These are phyloP conservation scores for Nicotiana obtusifolia DNA, from an alignment of 257 asterid species.

Conservation along the genomic window DNA sequence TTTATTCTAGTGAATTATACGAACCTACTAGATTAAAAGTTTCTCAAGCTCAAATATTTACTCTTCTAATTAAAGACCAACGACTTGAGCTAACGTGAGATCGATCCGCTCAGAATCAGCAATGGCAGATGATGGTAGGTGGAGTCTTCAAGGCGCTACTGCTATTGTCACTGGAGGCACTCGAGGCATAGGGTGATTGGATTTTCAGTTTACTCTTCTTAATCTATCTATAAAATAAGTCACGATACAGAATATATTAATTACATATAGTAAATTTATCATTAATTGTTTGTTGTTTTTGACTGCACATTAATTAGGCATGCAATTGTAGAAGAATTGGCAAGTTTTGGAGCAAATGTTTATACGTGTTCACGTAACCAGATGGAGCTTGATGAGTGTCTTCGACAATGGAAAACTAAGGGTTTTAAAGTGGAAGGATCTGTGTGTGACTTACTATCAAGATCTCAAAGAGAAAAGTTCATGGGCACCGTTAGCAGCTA, in stretches of 20 bases:
- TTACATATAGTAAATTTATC: background rate
- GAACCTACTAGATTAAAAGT: too few relatives aligned
- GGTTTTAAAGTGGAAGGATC: constrained; percentile 1
- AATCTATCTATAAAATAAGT: too few relatives aligned
- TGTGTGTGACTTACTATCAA: constrained; percentile 2
- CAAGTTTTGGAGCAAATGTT: constrained; percentile 10
- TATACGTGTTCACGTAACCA: constrained; percentile 16
- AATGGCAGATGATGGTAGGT: constrained; percentile 29
- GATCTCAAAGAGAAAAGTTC: constrained; percentile 1
- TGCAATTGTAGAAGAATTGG: constrained; percentile 16
- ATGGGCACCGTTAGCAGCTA: background rate
- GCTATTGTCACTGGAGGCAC: constrained; percentile 44
- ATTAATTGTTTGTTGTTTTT: background rate
- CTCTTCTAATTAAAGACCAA: too few relatives aligned
- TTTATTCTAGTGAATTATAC: too few relatives aligned
- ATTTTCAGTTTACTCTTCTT: too few relatives aligned
- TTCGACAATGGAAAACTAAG: constrained; percentile 8
- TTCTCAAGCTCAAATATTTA: too few relatives aligned
- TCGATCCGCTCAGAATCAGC: background rate
- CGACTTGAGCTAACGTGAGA: too few relatives aligned
- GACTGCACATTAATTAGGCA: background rate
- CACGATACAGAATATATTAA: too few relatives aligned
- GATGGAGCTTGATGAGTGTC: constrained; percentile 14
- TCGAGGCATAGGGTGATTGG: constrained; percentile 31
- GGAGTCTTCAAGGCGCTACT: constrained; percentile 37